Percentiles rank a stretch among this genome's conserved stretches.
Conservation (phyloP, 192 early-diverging fungal species). For the Jimgerdemannia flammicorona region DNA sequence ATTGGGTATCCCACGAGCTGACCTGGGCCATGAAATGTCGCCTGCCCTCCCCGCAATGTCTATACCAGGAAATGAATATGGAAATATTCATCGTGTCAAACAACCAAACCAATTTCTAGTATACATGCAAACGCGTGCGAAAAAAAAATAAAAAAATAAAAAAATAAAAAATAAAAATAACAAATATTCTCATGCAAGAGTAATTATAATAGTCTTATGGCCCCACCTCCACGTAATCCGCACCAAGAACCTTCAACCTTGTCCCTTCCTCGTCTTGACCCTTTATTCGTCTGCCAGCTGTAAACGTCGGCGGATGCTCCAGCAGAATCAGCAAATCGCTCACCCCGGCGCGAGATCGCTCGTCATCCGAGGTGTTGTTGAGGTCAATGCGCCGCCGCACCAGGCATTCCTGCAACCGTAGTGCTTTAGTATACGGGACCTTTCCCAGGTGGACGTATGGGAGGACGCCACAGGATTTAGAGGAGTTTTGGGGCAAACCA, state of each 20-base stretch:
- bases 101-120: not conserved
- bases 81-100: constrained; percentile 6
- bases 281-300: constrained; percentile 80
- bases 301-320: constrained; percentile 89
- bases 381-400: constrained; percentile 44
- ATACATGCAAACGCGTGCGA: not conserved
- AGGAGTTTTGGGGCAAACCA: too few relatives aligned
- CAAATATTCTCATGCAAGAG: too few relatives aligned
- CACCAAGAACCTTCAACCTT: constrained; percentile 57
- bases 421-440: constrained; percentile 50
- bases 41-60: constrained; percentile 87
- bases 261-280: constrained; percentile 40
- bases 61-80: constrained; percentile 30
- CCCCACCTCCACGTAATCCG: constrained; percentile 64
- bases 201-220: not conserved
- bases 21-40: constrained; percentile 96
- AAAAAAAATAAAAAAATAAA: constrained; percentile 4
- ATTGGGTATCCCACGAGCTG: constrained; percentile 97
- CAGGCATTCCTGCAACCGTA: constrained; percentile 58
- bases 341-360: not conserved
- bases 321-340: constrained; percentile 63
- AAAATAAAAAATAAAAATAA: not conserved
- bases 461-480: not conserved
- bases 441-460: not conserved
- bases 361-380: constrained; percentile 29